Evolutionary conservation across 805 yeast species (phyloP), one percentile per base, ranked within the genome.

Genomic region (Teunomyces atbi): DNA sequence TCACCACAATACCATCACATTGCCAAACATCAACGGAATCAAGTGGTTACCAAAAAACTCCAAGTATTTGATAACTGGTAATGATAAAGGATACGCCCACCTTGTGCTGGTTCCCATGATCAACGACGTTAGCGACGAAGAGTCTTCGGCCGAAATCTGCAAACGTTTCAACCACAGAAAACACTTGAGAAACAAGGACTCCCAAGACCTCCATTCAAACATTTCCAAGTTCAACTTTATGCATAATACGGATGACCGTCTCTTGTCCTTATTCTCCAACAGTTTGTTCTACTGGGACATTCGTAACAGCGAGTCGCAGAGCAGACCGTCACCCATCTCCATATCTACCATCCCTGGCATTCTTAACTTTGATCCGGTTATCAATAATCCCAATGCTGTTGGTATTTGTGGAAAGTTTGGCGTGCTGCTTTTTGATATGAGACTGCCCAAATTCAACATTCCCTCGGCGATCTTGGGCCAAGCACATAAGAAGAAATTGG

Each of bases 261-360:
- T 89, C 45, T 64, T 86, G 23, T 73, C 95, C 0, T 61, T 82
- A 5, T 87, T 85, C 60, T 82, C 82, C 47, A 84, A 85, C 49
- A 79, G 84, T 47, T 53, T 91, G 11, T 90, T 87, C 59, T 65
- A 84, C 42, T 90, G 96, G 92, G 90, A 90, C 48, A 63, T 83
- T 10, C 73, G 52, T 69, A 84, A 58, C 72, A 83, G 41, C 75
- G 82, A 59, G 57, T 68, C 65, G 30, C 61, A 61, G 44, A 42
- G 54, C 36, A 63, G 60, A 45, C 74, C 75, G 8, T 49, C 53
- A 16, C 95, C 95, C 3, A 62, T 80, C 8, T 62, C 80, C 41
- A 79, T 81, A 44, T 71, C 79, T 29, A 73, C 71, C 37, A 68
- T 78, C 15, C 62, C 71, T 1, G 87, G 88, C 0, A 59, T 83